phyloP scores from a whole-genome alignment of 2,329 filamentous ascomycete genomes.

The Chalara sp. region DNA sequence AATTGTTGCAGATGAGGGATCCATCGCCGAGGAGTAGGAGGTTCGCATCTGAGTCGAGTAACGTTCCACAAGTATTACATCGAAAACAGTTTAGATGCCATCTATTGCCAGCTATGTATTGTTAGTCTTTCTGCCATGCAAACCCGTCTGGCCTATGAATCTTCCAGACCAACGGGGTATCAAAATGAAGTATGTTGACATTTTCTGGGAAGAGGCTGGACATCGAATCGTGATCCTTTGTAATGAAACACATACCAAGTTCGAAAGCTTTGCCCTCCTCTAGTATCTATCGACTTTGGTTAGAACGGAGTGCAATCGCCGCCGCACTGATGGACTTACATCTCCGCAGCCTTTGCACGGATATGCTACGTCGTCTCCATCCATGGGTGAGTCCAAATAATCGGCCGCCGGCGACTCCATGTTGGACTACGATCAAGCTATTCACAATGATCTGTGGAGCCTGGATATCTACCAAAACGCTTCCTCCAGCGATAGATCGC shows the following conservation, averaged over 20 bases:
- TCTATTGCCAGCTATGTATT: slow-evolving; percentile 73
- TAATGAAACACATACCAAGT: slow-evolving; percentile 57
- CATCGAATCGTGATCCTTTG: no score
- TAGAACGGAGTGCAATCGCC: slow-evolving; percentile 12
- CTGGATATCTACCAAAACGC: slow-evolving; percentile 8
- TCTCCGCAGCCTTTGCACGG: slow-evolving; percentile 92
- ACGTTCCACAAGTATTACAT: slow-evolving; percentile 89
- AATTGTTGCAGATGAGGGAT: slow-evolving; percentile 98
- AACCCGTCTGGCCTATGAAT: no score
- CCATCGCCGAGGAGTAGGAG: slow-evolving; percentile 94
- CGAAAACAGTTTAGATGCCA: slow-evolving; percentile 99
- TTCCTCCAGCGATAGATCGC: slow-evolving; percentile 19
- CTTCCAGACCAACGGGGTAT: no score
- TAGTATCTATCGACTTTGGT: slow-evolving; percentile 61
- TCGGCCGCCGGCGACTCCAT: slow-evolving; percentile 47
- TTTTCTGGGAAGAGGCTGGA: no score
- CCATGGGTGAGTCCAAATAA: slow-evolving; percentile 47
- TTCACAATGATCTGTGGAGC: slow-evolving; percentile 8
- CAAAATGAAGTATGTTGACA: no score
- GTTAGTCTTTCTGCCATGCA: no score
- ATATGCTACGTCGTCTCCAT: slow-evolving; percentile 72
- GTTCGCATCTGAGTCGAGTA: slow-evolving; percentile 97
- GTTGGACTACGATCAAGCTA: slow-evolving; percentile 10
- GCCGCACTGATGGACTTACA: slow-evolving; percentile 43
- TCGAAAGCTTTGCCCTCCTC: slow-evolving; percentile 99